A percentile compares a stretch with the other conserved stretches of the same genome.
Conservation (phyloP, 352 stramenopile species). For the Globisporangium rhizosaccharum region DNA sequence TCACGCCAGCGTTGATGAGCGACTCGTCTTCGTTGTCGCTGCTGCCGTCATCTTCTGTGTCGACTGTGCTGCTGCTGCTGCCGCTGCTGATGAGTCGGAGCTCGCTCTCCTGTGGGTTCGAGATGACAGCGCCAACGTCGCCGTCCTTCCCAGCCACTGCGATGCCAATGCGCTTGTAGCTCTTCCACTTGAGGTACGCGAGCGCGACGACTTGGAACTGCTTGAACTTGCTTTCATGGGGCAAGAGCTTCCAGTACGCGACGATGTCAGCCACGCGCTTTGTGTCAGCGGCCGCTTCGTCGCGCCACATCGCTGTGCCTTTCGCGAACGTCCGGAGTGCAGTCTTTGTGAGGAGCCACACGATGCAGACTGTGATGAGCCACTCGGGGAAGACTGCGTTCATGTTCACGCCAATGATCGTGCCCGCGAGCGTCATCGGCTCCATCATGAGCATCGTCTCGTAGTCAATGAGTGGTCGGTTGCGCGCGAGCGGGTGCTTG, state of each 20-base stretch:
- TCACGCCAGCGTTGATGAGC: constrained; percentile 38
- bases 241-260: constrained; percentile 62
- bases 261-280: constrained; percentile 44
- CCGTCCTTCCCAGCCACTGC: constrained; percentile 12
- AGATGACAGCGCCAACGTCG: constrained; percentile 14
- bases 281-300: constrained; percentile 47
- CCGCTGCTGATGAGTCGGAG: constrained; percentile 4
- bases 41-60: constrained; percentile 23
- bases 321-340: constrained; percentile 59
- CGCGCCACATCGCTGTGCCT: constrained; percentile 61
- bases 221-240: constrained; percentile 62
- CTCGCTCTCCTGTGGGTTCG: constrained; percentile 36
- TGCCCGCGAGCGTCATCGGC: constrained; percentile 80
- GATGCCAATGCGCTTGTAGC: constrained; percentile 34
- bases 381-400: constrained; percentile 80
- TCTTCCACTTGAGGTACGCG: constrained; percentile 72
- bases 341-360: constrained; percentile 72
- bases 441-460: constrained; percentile 84
- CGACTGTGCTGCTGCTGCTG: constrained; percentile 17
- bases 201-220: constrained; percentile 58
- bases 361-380: constrained; percentile 76
- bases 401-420: constrained; percentile 84
- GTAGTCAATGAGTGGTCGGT: constrained; percentile 75
- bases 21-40: constrained; percentile 49
- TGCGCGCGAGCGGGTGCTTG: constrained; percentile 52